Evolutionary conservation across 495 filamentous ascomycete species (phyloP).

Genomic region (Daldinia concentrica): DNA sequence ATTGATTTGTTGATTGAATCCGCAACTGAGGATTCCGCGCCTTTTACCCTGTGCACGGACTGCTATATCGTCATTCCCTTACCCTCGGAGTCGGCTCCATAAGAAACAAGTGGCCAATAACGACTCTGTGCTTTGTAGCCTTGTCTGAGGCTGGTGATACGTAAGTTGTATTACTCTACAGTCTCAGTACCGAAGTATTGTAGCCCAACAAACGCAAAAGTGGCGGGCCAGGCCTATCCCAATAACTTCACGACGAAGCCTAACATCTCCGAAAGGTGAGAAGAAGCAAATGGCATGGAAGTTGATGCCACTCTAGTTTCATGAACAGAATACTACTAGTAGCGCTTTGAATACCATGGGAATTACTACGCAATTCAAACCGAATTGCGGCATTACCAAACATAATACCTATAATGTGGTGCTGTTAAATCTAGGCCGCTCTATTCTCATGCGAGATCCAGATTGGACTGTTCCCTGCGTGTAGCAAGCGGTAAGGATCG

Average conservation of each 20-base stretch:
- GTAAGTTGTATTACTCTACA: background rate
- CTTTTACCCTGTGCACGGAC: background rate
- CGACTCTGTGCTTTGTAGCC: slow-evolving; percentile 1
- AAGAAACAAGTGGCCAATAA: background rate
- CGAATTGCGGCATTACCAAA: background rate
- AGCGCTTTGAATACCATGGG: background rate
- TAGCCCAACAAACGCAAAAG: background rate
- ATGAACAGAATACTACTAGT: background rate
- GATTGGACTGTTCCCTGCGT: slow-evolving; percentile 5
- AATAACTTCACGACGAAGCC: background rate
- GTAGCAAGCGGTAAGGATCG: background rate
- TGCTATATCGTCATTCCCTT: background rate
- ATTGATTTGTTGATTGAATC: background rate
- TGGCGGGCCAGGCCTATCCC: background rate
- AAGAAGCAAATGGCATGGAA: background rate
- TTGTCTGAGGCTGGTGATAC: slow-evolving; percentile 9
- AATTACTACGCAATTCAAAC: background rate
- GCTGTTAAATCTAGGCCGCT: background rate
- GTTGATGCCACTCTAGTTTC: background rate
- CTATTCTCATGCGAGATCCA: slow-evolving; percentile 1
- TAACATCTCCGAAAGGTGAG: background rate
- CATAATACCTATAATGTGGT: background rate
- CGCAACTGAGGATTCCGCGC: background rate
- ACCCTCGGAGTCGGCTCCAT: background rate
- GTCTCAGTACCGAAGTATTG: background rate